Evolutionary conservation across 2,329 filamentous ascomycete genomes (phyloP), one percentile per base, ranked within the genome.

Genomic region (Cytospora leucostoma): DNA sequence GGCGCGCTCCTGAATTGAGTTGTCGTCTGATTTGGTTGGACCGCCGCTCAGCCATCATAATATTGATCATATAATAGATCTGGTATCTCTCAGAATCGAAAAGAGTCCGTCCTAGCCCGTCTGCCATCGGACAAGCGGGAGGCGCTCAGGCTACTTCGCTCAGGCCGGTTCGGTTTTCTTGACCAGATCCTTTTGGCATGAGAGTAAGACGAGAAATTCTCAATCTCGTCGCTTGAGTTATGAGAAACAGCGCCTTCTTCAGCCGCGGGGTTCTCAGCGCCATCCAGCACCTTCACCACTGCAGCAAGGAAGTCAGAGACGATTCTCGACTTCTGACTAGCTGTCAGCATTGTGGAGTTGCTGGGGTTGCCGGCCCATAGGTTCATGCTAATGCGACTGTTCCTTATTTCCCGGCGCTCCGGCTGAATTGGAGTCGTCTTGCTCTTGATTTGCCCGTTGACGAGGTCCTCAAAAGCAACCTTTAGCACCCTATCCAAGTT

Each of bases 401-500:
- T 27, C 27, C 27, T 19, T 12, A 2, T n/a, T 12, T 47, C 4
- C n/a, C 44, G 44, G 44, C n/a, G n/a, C 10, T 4, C 44, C 7
- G 44, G 44, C 3, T 47, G n/a, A 21, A 10, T 47, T 7, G 44
- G 5, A 7, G 44, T 47, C 21, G 44, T 17, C n/a, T 47, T 47
- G 21, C 44, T n/a, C 10, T 8, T 47, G 10, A 21, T 21, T 47
- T 47, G 44, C 12, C 44, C 44, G 7, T 47, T 47, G 44, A 47
- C n/a, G n/a, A 64, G 57, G 19, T 53, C 49, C 3, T 32, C 33
- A 38, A 64, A 64, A 17, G 57, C 37, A n/a, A 33, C 17, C n/a
- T 40, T 53, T 2, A 64, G 57, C 58, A 61, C 51, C 21, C 27
- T 50, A 54, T 64, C 58, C 1, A 64, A 12, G 6, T 47, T 50